phyloP scores from a whole-genome alignment of 1,284 basidiomycete genomes.

The Cryptococcus sp. region DNA sequence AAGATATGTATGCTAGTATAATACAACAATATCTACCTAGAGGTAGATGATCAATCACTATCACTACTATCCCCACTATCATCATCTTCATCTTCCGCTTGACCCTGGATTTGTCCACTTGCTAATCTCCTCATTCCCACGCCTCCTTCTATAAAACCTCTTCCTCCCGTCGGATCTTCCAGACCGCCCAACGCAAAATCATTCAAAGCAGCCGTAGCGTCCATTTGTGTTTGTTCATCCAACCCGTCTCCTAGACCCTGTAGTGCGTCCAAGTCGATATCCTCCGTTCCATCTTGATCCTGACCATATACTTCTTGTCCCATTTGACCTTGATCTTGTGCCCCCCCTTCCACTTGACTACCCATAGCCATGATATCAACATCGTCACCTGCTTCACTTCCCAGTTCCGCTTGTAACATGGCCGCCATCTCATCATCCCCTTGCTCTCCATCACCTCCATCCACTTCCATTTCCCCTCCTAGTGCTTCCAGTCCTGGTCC shows the following conservation, averaged over 20 bases:
- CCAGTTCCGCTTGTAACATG: conserved; percentile 1
- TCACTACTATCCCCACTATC: conserved; percentile 2
- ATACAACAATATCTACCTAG: neutral
- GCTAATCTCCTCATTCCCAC: conserved; percentile 4
- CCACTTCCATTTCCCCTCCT: neutral
- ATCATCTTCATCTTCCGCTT: neutral
- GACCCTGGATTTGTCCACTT: neutral
- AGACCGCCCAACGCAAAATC: neutral
- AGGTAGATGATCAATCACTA: neutral
- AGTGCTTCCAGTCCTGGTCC: neutral
- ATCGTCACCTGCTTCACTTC: neutral
- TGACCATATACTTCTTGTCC: neutral
- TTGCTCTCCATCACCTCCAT: neutral
- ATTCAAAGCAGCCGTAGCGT: conserved; percentile 4
- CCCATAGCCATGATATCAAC: neutral
- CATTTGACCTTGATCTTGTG: neutral
- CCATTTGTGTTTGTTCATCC: conserved; percentile 1
- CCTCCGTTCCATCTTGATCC: neutral
- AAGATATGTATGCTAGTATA: neutral
- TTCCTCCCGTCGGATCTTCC: neutral
- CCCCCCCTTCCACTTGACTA: neutral
- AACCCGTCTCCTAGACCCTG: neutral
- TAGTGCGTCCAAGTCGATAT: neutral
- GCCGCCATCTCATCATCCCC: conserved; percentile 6
- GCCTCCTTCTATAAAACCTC: neutral